Evolutionary conservation across 169 alveolate species (phyloP), one percentile per base, ranked within the genome.

Genomic region (Eimeria mitis): DNA sequence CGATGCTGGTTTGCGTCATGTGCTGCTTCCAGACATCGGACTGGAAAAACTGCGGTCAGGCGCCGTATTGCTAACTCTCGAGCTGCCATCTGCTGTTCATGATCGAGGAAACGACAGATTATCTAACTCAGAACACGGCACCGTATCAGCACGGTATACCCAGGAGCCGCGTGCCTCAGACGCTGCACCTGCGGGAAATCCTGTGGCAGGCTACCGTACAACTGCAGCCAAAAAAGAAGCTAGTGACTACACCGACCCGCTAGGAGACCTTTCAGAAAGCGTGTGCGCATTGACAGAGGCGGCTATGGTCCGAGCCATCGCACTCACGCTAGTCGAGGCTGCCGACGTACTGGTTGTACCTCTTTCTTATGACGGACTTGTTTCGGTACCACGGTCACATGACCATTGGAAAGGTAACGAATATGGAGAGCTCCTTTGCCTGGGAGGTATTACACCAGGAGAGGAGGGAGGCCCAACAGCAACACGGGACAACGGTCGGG

Each of bases 21-120:
- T n/a, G n/a, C 34, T 40, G 40, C 28, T 42, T 44, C 49, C 65
- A 87, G 92, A 34, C 68, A 11, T 87, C n/a, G 92, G 92, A 28
- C 81, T 87, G 31, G 92, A 87, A n/a, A 59, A 28, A 83, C 68
- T 87, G 40, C 68, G 37, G 1, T 59, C 92, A 23, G 81, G 92
- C 47, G 92, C 81, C 47, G 81, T 63, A n/a, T 21, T 87, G 78
- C 92, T 87, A 37, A 87, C 92, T 63, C 16, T 87, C 63, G 92
- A 87, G 47, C 16, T 87, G 31, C 92, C 92, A 25, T 49, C 83
- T 9, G 21, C 44, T 40, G 31, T 59, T 11, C 37, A 37, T 59
- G 59, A 13, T 23, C 28, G 25, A 6, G 90, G 37, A 52, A 37
- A 44, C n/a, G 56, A 37, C 49, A 8, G 44, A 13, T 63, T 8